These are phyloP conservation scores for Phoma sp. DNA, from an alignment of 2,329 filamentous ascomycete genomes.

Conservation along the genomic window DNA sequence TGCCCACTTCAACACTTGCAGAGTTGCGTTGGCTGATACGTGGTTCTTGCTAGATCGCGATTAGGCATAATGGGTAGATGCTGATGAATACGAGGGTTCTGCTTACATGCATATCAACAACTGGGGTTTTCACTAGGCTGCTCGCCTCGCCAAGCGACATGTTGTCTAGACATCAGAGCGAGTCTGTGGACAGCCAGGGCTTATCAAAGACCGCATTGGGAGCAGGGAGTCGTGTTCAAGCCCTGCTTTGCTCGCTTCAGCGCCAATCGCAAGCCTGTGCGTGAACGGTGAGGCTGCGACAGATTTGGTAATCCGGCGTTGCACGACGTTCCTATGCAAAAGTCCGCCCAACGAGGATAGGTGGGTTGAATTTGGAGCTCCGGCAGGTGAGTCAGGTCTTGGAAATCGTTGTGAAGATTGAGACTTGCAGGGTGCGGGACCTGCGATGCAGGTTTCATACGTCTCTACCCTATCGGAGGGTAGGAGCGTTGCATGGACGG, in stretches of 20 bases:
- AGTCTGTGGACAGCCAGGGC: neutral
- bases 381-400: slow-evolving; percentile 6
- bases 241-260: neutral
- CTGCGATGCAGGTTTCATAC: slow-evolving; percentile 2
- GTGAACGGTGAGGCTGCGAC: neutral
- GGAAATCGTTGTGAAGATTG: neutral
- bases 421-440: neutral
- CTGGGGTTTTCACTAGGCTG: slow-evolving; percentile 15
- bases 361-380: neutral
- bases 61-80: slow-evolving; percentile 12
- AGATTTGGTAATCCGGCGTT: neutral
- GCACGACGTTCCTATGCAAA: neutral
- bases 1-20: neutral
- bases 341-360: neutral
- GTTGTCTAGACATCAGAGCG: neutral
- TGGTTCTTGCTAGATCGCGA: neutral
- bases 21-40: neutral
- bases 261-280: neutral
- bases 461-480: slow-evolving; percentile 1
- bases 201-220: slow-evolving; percentile 30
- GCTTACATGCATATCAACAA: slow-evolving; percentile 26
- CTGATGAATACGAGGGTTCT: slow-evolving; percentile 27
- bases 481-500: slow-evolving; percentile 1
- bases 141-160: slow-evolving; percentile 18
- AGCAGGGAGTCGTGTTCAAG: neutral